Evolutionary conservation across 148 eudicot genomes (phyloP).

Genomic region (Persicaria maculosa): DNA sequence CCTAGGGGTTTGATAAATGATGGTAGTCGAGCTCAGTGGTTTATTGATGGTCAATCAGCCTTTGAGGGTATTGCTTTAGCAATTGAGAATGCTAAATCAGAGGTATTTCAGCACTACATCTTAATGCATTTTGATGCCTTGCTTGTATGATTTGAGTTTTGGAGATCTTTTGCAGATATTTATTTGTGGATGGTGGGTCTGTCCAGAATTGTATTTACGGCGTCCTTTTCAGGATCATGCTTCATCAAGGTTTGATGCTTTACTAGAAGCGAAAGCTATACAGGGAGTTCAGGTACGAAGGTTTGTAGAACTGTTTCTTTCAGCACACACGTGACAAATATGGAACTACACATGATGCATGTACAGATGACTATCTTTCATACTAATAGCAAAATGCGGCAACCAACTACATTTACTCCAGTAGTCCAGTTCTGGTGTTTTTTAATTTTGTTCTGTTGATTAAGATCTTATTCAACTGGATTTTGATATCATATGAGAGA

Average conservation of each 20-base stretch:
- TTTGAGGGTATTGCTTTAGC: conserved; percentile 91
- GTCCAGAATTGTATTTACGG: conserved; percentile 84
- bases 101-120: conserved; percentile 39
- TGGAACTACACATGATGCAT: not conserved
- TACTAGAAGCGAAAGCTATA: conserved; percentile 88
- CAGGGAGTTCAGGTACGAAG: conserved; percentile 87
- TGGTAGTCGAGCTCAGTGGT: conserved; percentile 95
- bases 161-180: conserved; percentile 53
- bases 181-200: conserved; percentile 99
- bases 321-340: not conserved
- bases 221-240: conserved; percentile 74
- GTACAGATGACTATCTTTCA: not conserved
- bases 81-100: conserved; percentile 89
- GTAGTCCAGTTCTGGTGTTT: too few relatives aligned
- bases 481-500: too few relatives aligned
- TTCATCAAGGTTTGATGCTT: conserved; percentile 78
- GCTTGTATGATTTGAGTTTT: conserved; percentile 13
- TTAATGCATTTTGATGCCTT: conserved; percentile 12
- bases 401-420: too few relatives aligned
- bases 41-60: conserved; percentile 82
- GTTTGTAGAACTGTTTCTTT: not conserved
- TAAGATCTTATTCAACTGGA: too few relatives aligned
- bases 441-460: too few relatives aligned
- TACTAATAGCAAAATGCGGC: not conserved
- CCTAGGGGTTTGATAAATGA: conserved; percentile 89